Evolutionary conservation across 129 eudicot species (phyloP).

Genomic region (Flaveria robusta): DNA sequence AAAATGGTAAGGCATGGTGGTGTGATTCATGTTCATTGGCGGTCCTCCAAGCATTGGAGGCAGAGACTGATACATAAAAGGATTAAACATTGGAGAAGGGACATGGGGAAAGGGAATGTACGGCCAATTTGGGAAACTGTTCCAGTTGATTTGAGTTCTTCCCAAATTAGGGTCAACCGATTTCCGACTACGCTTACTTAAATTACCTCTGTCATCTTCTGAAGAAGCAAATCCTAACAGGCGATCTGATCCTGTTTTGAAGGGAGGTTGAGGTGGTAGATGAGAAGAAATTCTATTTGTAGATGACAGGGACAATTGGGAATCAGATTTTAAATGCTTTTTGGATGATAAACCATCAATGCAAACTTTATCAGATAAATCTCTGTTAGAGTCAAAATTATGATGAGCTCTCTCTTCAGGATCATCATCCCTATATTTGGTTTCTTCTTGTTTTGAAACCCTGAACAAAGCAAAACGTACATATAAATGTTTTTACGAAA

Average conservation of each 20-base stretch:
- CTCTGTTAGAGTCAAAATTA: slow-evolving; percentile 46
- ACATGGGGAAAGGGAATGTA: slow-evolving; percentile 71
- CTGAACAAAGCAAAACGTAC: slow-evolving; percentile 36
- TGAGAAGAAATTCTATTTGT: slow-evolving; percentile 24
- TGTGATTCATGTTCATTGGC: slow-evolving; percentile 67
- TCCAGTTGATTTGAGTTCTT: slow-evolving; percentile 68
- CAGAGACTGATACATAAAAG: slow-evolving; percentile 68
- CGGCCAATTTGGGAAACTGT: slow-evolving; percentile 70
- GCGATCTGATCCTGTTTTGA: slow-evolving; percentile 44
- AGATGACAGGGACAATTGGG: slow-evolving; percentile 59
- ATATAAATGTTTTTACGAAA: background rate
- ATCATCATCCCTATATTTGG: slow-evolving; percentile 52
- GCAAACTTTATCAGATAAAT: slow-evolving; percentile 48
- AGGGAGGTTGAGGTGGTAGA: slow-evolving; percentile 56
- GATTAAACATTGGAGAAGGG: slow-evolving; percentile 74
- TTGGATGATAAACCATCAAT: slow-evolving; percentile 43
- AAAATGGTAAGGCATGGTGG: slow-evolving; percentile 59
- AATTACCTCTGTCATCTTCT: slow-evolving; percentile 53
- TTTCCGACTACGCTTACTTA: slow-evolving; percentile 55
- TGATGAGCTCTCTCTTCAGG: slow-evolving; percentile 43
- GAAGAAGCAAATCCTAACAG: slow-evolving; percentile 47
- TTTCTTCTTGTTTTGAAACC: slow-evolving; percentile 60
- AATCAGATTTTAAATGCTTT: slow-evolving; percentile 50
- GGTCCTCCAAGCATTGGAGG: slow-evolving; percentile 79
- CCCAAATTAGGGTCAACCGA: slow-evolving; percentile 58